Base-by-base conservation (phyloP, 495 filamentous ascomycete genomes). In the Xylona heveae region DNA sequence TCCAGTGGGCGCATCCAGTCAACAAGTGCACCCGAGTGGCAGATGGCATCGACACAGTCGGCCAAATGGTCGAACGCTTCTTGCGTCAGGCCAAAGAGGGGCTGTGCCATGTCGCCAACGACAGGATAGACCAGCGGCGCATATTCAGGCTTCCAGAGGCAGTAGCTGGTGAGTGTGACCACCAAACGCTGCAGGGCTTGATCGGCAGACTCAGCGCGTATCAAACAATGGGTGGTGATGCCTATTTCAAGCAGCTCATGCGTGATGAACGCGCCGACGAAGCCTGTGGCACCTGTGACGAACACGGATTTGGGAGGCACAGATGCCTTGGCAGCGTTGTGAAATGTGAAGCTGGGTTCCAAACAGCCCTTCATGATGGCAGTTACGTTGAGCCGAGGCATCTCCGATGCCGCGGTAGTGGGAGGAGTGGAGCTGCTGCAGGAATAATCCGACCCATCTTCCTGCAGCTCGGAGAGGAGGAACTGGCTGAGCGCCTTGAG, bases 1-100 rank as follows among this genome's bases (percentile, higher is more conserved):
- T 42, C 37, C 21, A 52, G 31, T 6, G 42, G 47, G 7, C 38
- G 49, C 45, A 52, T 43, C 49, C 47, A 52, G 32, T 52, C 49
- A 12, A 52, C 49, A 13, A 50, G 43, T 29, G 40, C 45, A 3
- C 42, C 49, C 3, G 49, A 42, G 34, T 52, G 49, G 29, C 31
- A 38, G 27, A 52, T 47, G 16, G 42, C 16, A 36, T 50, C 47
- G 7, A 50, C 39, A 30, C 23, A 5, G 24, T 45, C 17, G 3
- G 47, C 47, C 18, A 52, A 32, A 9, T 42, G 30, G 16, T 48
- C 37, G 29, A 52, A 50, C 5, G 12, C 32, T 14, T 31, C 32
- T 9, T 41, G 25, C 24, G 12, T 0, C 5, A 52, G 29, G 20
- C 49, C 47, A 30, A 52, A 24, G 2, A 50, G 32, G 19, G 49